Evolutionary conservation across 2,329 filamentous ascomycete genomes (phyloP), one percentile per base, ranked within the genome.

Genomic region (Aspergillus sergii): DNA sequence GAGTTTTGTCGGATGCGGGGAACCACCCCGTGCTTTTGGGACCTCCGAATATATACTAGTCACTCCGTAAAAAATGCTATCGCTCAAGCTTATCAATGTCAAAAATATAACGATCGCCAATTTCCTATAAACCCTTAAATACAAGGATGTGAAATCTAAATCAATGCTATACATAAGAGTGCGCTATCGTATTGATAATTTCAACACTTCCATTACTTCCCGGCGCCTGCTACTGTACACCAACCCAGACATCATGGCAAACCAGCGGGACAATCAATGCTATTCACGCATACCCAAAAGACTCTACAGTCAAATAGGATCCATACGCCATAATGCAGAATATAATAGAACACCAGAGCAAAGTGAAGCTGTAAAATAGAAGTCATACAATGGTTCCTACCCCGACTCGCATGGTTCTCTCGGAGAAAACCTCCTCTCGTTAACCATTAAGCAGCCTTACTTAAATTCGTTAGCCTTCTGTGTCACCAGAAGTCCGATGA

Each of bases 401-500:
- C 64, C 56, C 62, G 51, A 28, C 58, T 59, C 30, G 45, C 39
- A 55, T 62, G 64, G 64, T 65, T 66, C 63, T 69, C 61, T 55
- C 63, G 45, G 51, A 66, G 65, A 65, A 68, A 68, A 59, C 39
- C 30, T 16, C 21, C 45, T 19, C 41, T n/a, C 36, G 14, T 14
- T 21, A 32, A 59, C 68, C 62, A 67, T 62, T 69, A 73, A 50
- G 68, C 68, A 62, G 70, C 69, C 59, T 76, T 73, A 69, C 58
- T 76, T 73, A 66, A 97, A 96, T 67, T 93, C 91, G 28, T 83
- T 77, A 30, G 95, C 93, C 80, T 95, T 96, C 77, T 90, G 86
- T 63, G 92, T 92, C 58, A 98, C 86, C 69, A 99, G 85, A 60
- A 99, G 86, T 53, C 96, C 95, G 70, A 99, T 89, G 75, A 99